phyloP scores from a whole-genome alignment of 139 green algal species.

The Trebouxia sp. region DNA sequence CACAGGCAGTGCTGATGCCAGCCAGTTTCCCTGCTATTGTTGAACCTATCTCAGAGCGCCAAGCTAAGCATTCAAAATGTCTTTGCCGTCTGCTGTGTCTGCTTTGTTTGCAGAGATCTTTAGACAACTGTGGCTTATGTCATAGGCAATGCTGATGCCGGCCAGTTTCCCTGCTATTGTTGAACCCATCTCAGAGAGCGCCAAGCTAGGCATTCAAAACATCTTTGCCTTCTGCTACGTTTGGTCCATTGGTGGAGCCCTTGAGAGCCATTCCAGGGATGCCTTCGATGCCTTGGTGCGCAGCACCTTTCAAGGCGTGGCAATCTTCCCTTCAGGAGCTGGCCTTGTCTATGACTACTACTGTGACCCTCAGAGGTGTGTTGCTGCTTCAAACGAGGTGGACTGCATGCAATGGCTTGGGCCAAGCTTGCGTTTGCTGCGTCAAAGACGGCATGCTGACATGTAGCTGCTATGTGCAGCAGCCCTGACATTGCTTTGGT shows the following conservation, averaged over 20 bases:
- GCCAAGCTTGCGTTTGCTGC: too few relatives aligned
- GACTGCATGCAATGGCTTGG: too few relatives aligned
- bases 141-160: constrained; percentile 37
- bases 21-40: too few relatives aligned
- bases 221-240: constrained; percentile 75
- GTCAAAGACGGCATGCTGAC: too few relatives aligned
- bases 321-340: constrained; percentile 32
- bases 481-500: too few relatives aligned
- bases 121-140: not conserved
- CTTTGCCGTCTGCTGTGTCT: not conserved
- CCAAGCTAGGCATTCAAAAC: constrained; percentile 30
- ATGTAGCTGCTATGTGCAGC: too few relatives aligned
- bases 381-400: not conserved
- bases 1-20: too few relatives aligned
- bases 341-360: constrained; percentile 80
- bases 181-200: constrained; percentile 8
- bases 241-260: constrained; percentile 70
- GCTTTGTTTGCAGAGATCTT: too few relatives aligned
- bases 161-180: not conserved
- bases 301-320: constrained; percentile 24
- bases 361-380: constrained; percentile 46
- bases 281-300: constrained; percentile 66
- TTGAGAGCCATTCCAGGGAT: constrained; percentile 38
- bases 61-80: too few relatives aligned
- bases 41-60: too few relatives aligned